Conservation (phyloP, 2,329 filamentous ascomycete species). For the Aspergillus sp. region DNA sequence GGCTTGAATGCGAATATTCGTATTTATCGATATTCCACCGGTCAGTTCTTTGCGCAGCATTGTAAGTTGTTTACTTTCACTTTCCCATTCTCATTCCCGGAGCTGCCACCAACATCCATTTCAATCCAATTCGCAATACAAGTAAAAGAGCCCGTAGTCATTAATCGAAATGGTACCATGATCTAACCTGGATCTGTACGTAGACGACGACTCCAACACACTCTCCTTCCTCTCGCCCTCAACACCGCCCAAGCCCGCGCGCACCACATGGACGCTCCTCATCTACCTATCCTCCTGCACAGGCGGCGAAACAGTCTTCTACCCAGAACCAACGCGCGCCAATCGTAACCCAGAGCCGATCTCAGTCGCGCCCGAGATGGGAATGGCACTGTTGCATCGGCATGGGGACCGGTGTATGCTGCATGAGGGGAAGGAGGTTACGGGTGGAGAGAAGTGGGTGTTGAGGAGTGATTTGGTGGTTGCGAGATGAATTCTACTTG, state of each 20-base stretch:
- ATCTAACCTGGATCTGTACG: conserved; percentile 3
- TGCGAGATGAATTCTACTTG: conserved; percentile 24
- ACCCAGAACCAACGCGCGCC: conserved; percentile 61
- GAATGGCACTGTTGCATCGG: conserved; percentile 80
- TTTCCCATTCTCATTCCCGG: neutral
- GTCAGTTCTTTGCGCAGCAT: conserved; percentile 90
- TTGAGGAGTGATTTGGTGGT: conserved; percentile 73
- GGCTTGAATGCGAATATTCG: conserved; percentile 86
- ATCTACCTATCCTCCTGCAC: conserved; percentile 82
- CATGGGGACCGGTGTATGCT: conserved; percentile 88
- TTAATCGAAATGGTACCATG: neutral
- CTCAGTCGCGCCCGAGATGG: conserved; percentile 73
- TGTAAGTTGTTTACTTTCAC: conserved; percentile 58
- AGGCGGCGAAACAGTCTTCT: conserved; percentile 91
- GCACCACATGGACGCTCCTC: conserved; percentile 88
- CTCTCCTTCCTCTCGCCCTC: conserved; percentile 57
- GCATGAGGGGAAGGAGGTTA: conserved; percentile 81
- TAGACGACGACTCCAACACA: conserved; percentile 84
- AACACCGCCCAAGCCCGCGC: conserved; percentile 50
- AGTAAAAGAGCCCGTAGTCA: neutral
- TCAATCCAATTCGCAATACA: neutral
- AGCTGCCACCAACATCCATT: neutral
- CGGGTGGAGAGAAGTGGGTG: conserved; percentile 84
- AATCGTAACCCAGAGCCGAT: conserved; percentile 60
- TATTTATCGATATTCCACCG: conserved; percentile 80